These are phyloP conservation scores for Diospyros kaki DNA, from an alignment of 148 eudicot genomes.

Conservation along the genomic window DNA sequence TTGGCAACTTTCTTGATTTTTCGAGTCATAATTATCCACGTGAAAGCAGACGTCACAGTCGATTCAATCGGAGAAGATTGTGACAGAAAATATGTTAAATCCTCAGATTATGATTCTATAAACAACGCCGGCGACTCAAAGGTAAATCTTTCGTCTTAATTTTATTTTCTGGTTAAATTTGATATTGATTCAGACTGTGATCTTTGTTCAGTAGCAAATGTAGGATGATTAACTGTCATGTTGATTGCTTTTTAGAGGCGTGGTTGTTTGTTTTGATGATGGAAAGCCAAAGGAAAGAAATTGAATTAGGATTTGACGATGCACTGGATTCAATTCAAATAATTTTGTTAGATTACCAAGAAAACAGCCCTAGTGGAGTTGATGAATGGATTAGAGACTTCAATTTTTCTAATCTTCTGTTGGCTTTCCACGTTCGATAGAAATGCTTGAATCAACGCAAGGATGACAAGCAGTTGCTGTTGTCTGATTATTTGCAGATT, in stretches of 20 bases:
- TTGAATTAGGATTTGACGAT: not conserved
- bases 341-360: not conserved
- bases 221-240: not conserved
- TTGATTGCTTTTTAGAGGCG: not conserved
- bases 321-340: not conserved
- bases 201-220: slow-evolving; percentile 1
- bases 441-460: not conserved
- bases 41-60: slow-evolving; percentile 1
- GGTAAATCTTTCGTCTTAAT: slow-evolving; percentile 22
- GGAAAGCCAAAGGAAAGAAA: not conserved
- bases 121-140: slow-evolving; percentile 20
- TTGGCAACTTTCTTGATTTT: slow-evolving; percentile 1
- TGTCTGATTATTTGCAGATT: not conserved
- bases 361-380: not conserved
- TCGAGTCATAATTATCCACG: not conserved
- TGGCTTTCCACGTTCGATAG: not conserved
- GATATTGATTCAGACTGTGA: not conserved
- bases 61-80: slow-evolving; percentile 28
- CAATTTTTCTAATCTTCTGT: not conserved
- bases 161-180: not conserved
- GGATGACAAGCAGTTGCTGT: not conserved
- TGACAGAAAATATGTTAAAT: slow-evolving; percentile 23
- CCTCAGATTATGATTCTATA: slow-evolving; percentile 24
- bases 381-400: not conserved
- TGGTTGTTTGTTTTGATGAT: not conserved